phyloP scores from a whole-genome alignment of 140 eudicot species.

The Cichorium intybus region DNA sequence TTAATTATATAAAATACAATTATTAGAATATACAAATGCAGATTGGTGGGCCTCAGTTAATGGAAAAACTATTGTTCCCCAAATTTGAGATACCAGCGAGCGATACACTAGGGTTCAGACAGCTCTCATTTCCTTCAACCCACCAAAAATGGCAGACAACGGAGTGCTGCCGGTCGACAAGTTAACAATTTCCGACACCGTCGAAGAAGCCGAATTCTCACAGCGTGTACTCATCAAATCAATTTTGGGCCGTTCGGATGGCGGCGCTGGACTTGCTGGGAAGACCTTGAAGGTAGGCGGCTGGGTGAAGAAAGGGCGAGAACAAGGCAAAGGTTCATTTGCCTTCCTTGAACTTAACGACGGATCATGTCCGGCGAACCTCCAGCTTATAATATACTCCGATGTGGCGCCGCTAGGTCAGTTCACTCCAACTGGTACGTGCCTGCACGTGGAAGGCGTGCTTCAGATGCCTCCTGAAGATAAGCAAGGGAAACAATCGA shows the following conservation, averaged over 20 bases:
- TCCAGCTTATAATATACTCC: slow-evolving; percentile 63
- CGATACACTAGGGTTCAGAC: slow-evolving; percentile 21
- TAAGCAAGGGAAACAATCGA: slow-evolving; percentile 53
- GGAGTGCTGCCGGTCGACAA: slow-evolving; percentile 33
- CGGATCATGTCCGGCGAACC: slow-evolving; percentile 77
- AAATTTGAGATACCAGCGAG: no score
- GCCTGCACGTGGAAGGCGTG: slow-evolving; percentile 65
- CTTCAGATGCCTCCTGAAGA: slow-evolving; percentile 75
- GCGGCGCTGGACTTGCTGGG: slow-evolving; percentile 72
- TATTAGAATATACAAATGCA: no score
- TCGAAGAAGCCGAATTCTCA: slow-evolving; percentile 48
- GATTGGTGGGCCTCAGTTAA: no score
- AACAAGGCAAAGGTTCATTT: slow-evolving; percentile 66
- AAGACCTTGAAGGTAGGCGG: slow-evolving; percentile 63
- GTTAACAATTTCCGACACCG: slow-evolving; percentile 34
- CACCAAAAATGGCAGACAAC: slow-evolving; percentile 38
- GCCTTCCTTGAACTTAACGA: slow-evolving; percentile 85
- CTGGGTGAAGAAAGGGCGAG: slow-evolving; percentile 90
- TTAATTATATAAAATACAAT: no score
- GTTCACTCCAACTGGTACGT: slow-evolving; percentile 62
- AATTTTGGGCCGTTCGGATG: slow-evolving; percentile 62
- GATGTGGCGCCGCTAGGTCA: slow-evolving; percentile 43
- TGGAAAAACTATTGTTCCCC: no score
- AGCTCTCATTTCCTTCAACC: neutral
- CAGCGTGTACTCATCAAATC: slow-evolving; percentile 64